These are phyloP conservation scores for Rhodotorula glutinis DNA, from an alignment of 1,284 basidiomycete genomes.

Conservation along the genomic window DNA sequence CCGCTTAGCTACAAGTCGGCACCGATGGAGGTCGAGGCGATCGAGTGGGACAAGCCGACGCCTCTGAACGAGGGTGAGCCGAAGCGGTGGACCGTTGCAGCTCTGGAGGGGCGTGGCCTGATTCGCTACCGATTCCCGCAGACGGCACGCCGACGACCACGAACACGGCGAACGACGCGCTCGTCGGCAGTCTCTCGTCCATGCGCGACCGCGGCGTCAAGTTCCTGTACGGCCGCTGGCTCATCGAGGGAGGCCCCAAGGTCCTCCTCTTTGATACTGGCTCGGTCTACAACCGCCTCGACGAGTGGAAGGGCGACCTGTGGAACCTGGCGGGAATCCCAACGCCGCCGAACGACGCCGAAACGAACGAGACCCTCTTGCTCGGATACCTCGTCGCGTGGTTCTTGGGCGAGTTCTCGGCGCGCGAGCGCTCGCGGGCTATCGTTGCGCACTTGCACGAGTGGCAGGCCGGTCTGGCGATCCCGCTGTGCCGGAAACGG, in stretches of 20 bases:
- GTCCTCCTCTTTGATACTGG: conserved; percentile 95
- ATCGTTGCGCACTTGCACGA: conserved; percentile 98
- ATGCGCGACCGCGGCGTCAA: conserved; percentile 90
- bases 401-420: conserved; percentile 80
- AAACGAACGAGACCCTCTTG: conserved; percentile 97
- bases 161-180: conserved; percentile 52
- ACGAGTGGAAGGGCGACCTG: conserved; percentile 97
- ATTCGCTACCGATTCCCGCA: not conserved
- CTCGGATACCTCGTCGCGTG: conserved; percentile 99
- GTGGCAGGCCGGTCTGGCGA: conserved; percentile 97
- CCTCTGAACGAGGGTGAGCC: conserved; percentile 24
- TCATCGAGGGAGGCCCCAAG: conserved; percentile 90
- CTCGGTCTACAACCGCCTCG: conserved; percentile 76
- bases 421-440: conserved; percentile 60
- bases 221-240: conserved; percentile 91
- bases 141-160: conserved; percentile 21
- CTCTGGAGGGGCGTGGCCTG: not conserved
- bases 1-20: conserved; percentile 95
- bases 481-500: conserved; percentile 90
- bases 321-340: conserved; percentile 98
- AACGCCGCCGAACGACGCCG: conserved; percentile 88
- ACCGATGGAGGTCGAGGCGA: conserved; percentile 94
- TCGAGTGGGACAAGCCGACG: conserved; percentile 62
- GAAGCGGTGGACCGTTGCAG: not conserved
- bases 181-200: conserved; percentile 65